Percentiles rank a stretch among this genome's conserved stretches.
These are phyloP conservation scores for Colletotrichum cordylinicola DNA, from an alignment of 2,329 filamentous ascomycete genomes.

Conservation along the genomic window DNA sequence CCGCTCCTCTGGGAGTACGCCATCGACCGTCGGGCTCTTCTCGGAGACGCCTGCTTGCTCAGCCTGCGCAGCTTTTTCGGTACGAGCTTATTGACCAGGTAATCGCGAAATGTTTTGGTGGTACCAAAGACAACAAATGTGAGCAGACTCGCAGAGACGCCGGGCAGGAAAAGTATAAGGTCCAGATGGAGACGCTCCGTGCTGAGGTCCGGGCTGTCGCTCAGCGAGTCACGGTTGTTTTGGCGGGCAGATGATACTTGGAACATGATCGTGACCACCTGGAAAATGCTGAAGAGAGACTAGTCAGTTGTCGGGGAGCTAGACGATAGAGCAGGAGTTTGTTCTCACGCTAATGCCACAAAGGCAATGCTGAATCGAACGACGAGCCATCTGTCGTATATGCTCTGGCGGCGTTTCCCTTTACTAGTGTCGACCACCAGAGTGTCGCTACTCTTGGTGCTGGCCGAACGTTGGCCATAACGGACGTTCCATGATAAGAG, in stretches of 20 bases:
- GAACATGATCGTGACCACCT: conserved; percentile 42
- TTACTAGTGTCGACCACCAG: conserved; percentile 6
- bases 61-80: conserved; percentile 11
- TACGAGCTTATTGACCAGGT: conserved; percentile 23
- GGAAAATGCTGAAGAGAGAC: conserved; percentile 33
- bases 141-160: conserved; percentile 27
- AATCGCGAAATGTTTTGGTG: conserved; percentile 27
- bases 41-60: neutral
- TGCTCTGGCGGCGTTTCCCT: conserved; percentile 28
- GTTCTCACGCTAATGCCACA: conserved; percentile 40
- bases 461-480: conserved; percentile 31
- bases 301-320: neutral
- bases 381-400: conserved; percentile 52
- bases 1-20: neutral
- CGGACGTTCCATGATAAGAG: conserved; percentile 34
- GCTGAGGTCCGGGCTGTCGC: conserved; percentile 37
- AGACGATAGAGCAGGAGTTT: neutral
- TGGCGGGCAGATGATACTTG: conserved; percentile 36
- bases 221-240: conserved; percentile 34
- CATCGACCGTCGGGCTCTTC: neutral
- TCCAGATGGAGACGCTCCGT: conserved; percentile 21
- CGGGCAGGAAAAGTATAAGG: conserved; percentile 29
- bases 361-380: conserved; percentile 51
- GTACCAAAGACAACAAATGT: conserved; percentile 31
- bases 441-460: conserved; percentile 11